These are phyloP conservation scores for Bruguiera hainesii DNA, from an alignment of 441 rosid genomes.

Conservation along the genomic window DNA sequence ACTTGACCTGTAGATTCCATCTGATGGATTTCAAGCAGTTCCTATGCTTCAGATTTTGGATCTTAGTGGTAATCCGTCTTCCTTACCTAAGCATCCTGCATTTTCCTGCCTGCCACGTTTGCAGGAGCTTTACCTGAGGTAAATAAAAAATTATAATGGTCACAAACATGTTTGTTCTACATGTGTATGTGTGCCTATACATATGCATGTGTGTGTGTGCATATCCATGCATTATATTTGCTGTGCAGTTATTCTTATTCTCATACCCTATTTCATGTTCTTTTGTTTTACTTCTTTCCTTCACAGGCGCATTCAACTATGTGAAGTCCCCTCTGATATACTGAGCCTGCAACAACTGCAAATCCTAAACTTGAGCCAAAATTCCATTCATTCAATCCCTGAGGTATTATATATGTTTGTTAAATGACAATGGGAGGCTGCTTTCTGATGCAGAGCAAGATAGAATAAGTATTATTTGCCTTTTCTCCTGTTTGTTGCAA, in stretches of 20 bases:
- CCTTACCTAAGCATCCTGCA: slow-evolving; percentile 49
- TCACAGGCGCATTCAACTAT: slow-evolving; percentile 64
- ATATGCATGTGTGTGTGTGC: neutral
- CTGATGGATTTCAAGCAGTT: slow-evolving; percentile 71
- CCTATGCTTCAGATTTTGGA: slow-evolving; percentile 72
- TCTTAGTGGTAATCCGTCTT: slow-evolving; percentile 66
- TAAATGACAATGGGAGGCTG: no score
- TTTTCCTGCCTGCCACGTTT: slow-evolving; percentile 65
- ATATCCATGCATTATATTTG: neutral
- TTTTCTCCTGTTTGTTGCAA: neutral
- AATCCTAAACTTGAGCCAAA: slow-evolving; percentile 79
- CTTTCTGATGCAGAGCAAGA: neutral
- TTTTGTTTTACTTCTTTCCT: slow-evolving; percentile 22
- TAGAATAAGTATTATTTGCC: neutral
- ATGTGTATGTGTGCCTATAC: neutral
- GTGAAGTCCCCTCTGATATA: slow-evolving; percentile 64
- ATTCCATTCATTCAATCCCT: slow-evolving; percentile 64
- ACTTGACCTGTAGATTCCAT: slow-evolving; percentile 54
- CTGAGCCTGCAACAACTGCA: slow-evolving; percentile 50
- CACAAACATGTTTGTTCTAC: neutral
- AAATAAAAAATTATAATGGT: slow-evolving; percentile 22
- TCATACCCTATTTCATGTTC: slow-evolving; percentile 15
- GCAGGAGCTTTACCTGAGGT: slow-evolving; percentile 91
- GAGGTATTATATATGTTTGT: slow-evolving; percentile 40
- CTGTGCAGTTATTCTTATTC: neutral